Base-by-base conservation (phyloP, 2,329 filamentous ascomycete species). In the Pseudogymnoascus sp. region DNA sequence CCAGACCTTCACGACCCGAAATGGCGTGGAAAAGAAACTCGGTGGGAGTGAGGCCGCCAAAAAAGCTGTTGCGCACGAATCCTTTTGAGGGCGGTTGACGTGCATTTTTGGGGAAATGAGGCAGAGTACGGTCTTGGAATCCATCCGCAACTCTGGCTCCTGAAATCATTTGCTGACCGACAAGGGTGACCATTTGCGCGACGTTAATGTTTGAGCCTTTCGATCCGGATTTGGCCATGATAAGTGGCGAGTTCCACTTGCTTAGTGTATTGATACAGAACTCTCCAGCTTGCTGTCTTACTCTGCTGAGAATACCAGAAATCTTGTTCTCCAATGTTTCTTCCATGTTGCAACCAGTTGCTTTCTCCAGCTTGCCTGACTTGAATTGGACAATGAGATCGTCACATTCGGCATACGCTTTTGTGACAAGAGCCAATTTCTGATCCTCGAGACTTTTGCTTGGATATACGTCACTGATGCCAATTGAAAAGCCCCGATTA, bases 21-120 rank as follows among this genome's bases (percentile, higher is more conserved):
- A 97, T 97, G 69, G 95, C 95, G 83, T 99, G 95, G 77, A 99
- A 97, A 64, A 97, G 84, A 75, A 99, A 97, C 71, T 99, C 95
- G 0, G 90, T 92, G 1, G 95, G 93, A 1, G 88, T 83, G 0
- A 99, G 80, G 1, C 95, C 95, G 0, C 90, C 90, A 75, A 96
- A 99, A 82, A 99, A 99, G 78, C 92, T 97, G 78, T 97, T 97
- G 66, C 87, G 86, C 60, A 99, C 93, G 78, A 99, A 99, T 68
- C 95, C 95, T 75, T 97, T 99, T 0, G 93, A 92, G 0, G 91
- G 88, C n/a, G 95, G 91, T 70, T 96, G 89, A 57, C 91, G 88
- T 62, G 91, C 87, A 69, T 95, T 92, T 75, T 97, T 97, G 62
- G 92, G 88, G 73, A 97, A 99, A 75, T 99, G 95, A 40, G 95